Evolutionary conservation across 2,329 filamentous ascomycete species (phyloP).

Genomic region (Neurospora sp.): DNA sequence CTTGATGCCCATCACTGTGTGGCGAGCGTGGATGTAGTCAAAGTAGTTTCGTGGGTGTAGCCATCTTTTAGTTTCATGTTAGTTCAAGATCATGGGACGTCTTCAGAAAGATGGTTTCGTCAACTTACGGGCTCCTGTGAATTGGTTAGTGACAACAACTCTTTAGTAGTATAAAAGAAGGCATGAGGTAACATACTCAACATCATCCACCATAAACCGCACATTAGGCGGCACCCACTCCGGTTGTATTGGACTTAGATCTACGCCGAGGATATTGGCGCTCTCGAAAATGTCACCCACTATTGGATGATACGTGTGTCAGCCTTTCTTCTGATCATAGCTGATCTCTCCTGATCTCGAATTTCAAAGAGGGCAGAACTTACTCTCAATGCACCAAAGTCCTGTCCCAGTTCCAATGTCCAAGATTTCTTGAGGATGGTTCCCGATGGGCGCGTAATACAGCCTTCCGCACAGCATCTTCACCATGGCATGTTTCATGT

Average conservation of each 20-base stretch:
- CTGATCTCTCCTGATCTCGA: neutral
- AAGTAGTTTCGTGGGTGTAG: conserved; percentile 42
- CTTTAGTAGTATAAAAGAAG: conserved; percentile 28
- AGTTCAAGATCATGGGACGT: neutral
- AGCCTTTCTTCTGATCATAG: neutral
- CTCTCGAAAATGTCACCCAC: conserved; percentile 33
- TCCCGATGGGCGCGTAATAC: conserved; percentile 41
- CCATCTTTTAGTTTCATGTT: conserved; percentile 19
- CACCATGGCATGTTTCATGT: conserved; percentile 46
- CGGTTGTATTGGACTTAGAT: conserved; percentile 37
- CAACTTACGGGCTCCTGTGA: conserved; percentile 15
- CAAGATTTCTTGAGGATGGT: conserved; percentile 38
- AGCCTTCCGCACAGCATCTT: conserved; percentile 38
- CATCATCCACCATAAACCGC: conserved; percentile 52
- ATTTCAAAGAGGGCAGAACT: neutral
- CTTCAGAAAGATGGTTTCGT: neutral
- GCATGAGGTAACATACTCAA: conserved; percentile 26
- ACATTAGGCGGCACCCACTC: conserved; percentile 48
- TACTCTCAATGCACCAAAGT: conserved; percentile 47
- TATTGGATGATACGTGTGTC: conserved; percentile 8
- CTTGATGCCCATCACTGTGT: conserved; percentile 35
- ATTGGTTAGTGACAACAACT: conserved; percentile 4
- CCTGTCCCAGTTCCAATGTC: conserved; percentile 50
- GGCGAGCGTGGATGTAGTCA: conserved; percentile 45
- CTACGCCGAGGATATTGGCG: conserved; percentile 31